These are phyloP conservation scores for Podospora pseudocomata DNA, from an alignment of 495 filamentous ascomycete genomes.

Conservation along the genomic window DNA sequence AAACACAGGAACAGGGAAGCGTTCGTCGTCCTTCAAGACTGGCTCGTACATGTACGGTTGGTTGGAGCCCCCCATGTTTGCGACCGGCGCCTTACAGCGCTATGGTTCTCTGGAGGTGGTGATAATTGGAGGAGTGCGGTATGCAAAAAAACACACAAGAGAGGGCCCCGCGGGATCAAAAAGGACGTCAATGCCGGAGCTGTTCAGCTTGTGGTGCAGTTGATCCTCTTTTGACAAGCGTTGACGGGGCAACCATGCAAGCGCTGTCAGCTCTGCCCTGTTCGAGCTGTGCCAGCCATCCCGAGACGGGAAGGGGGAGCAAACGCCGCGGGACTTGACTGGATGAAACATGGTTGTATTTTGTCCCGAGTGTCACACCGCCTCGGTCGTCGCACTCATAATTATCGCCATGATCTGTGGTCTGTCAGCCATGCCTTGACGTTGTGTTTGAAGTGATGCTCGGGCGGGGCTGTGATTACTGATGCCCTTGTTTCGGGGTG, in stretches of 20 bases:
- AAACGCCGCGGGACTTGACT: background rate
- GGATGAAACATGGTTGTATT: background rate
- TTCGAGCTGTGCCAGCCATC: background rate
- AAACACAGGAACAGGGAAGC: slow-evolving; percentile 57
- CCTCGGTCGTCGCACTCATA: background rate
- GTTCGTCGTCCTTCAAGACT: slow-evolving; percentile 39
- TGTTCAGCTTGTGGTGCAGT: background rate
- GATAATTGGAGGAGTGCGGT: background rate
- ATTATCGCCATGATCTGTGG: background rate
- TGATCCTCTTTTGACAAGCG: background rate
- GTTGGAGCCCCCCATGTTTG: slow-evolving; percentile 47
- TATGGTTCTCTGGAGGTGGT: background rate
- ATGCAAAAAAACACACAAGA: background rate
- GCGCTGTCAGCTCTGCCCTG: slow-evolving; percentile 5
- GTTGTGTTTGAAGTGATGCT: background rate
- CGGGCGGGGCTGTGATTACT: too few species aligned
- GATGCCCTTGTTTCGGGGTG: background rate
- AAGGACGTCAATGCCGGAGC: background rate
- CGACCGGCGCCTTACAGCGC: background rate
- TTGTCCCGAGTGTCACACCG: too few species aligned
- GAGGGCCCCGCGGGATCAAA: background rate
- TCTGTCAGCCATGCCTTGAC: background rate
- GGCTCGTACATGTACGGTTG: slow-evolving; percentile 77
- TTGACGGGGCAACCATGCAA: slow-evolving; percentile 21
- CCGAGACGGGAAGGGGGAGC: background rate